Evolutionary conservation across 2,329 filamentous ascomycete genomes (phyloP), one percentile per base, ranked within the genome.

Genomic region (Canariomyces notabilis): DNA sequence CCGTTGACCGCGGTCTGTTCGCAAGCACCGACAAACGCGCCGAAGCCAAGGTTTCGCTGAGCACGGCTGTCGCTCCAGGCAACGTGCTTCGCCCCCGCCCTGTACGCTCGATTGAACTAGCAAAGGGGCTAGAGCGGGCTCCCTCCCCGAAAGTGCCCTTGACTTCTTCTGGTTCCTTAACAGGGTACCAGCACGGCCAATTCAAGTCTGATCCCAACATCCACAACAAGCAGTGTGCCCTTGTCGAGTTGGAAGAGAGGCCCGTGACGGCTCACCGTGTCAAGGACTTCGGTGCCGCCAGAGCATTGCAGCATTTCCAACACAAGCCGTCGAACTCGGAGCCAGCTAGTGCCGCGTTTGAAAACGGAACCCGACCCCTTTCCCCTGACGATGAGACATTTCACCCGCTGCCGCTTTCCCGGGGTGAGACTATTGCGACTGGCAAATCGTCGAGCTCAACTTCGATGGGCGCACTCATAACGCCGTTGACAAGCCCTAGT

Each of bases 41-140:
- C 2, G 75, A 75, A 33, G 73, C 86, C 1, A 80, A 78, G 52
- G 72, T 89, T 2, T 79, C 77, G 4, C 57, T 88, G 20, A 85
- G 76, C 60, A 79, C 74, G 4, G 73, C 80, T 1, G 68, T 76
- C 18, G 84, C 77, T 1, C 74, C 82, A 3, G 85, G 85, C 47
- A 80, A 61, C 62, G 73, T 72, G 55, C 80, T 71, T 57, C 72
- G 61, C 54, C 73, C 64, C 7, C 72, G 73, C 9, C 68, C 49
- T n/a, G 15, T 31, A 5, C 51, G 46, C 16, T 51, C 53, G 18
- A 45, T 45, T n/a, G 56, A 56, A 11, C 18, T 51, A n/a, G 18
- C 37, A 14, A 53, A 49, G 20, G 48, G 20, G 0, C 42, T 46
- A 6, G 56, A 56, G 22, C 35, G 34, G 15, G 49, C 37, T 16